Percentiles rank a stretch among this genome's conserved stretches.
phyloP scores from a whole-genome alignment of 306 rosid species.

The cucumber (Cucumis sativus) region DNA sequence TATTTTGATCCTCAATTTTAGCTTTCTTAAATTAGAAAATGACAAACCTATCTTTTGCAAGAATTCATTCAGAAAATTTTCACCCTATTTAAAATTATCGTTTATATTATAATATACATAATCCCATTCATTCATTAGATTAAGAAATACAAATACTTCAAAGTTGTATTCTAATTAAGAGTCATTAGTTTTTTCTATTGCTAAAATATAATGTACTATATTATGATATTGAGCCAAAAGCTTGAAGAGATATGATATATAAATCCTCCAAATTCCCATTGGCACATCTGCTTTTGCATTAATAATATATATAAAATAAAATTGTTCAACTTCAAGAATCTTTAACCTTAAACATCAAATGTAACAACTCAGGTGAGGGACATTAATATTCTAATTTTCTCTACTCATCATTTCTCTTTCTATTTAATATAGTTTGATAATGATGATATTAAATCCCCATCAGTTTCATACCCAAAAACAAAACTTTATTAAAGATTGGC shows the following conservation, averaged over 20 bases:
- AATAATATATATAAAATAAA: too few species aligned
- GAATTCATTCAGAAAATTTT: too few species aligned
- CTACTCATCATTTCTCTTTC: not conserved
- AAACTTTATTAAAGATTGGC: not conserved
- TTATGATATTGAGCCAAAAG: too few species aligned
- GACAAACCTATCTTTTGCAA: not conserved
- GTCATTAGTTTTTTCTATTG: too few species aligned
- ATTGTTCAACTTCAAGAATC: too few species aligned
- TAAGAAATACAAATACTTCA: not conserved
- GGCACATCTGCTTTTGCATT: too few species aligned
- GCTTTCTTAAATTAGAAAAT: not conserved
- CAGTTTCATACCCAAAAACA: not conserved
- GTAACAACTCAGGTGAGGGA: not conserved
- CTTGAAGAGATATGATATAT: too few species aligned
- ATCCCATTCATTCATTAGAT: not conserved
- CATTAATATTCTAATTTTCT: not conserved
- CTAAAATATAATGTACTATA: too few species aligned
- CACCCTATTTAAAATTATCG: too few species aligned
- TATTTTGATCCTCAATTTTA: not conserved
- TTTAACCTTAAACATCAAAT: not conserved
- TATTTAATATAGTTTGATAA: constrained; percentile 5
- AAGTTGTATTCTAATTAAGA: too few species aligned
- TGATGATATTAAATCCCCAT: constrained; percentile 6
- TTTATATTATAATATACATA: not conserved
- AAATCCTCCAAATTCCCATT: too few species aligned